Percentiles rank a stretch among this genome's conserved stretches.
These are phyloP conservation scores for Corchorus olitorius DNA, from an alignment of 345 rosid species.

Conservation along the genomic window DNA sequence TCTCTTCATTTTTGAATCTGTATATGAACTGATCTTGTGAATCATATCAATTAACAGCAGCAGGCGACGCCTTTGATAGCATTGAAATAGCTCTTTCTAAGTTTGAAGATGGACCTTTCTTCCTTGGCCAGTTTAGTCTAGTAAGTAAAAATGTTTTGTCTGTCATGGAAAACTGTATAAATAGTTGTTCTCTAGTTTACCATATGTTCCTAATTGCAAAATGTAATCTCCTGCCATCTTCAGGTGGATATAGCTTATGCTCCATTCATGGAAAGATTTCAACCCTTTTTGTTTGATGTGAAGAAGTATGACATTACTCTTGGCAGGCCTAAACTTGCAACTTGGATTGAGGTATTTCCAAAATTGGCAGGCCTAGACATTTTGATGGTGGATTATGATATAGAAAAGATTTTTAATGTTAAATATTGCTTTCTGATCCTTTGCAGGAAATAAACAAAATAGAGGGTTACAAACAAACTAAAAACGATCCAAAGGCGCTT, in stretches of 20 bases:
- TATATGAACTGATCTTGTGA: too few species aligned
- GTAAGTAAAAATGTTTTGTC: constrained; percentile 32
- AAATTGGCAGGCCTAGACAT: background rate
- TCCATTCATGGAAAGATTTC: constrained; percentile 74
- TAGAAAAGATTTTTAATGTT: background rate
- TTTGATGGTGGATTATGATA: background rate
- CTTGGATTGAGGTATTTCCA: constrained; percentile 72
- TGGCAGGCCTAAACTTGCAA: constrained; percentile 67
- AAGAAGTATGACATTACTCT: constrained; percentile 57
- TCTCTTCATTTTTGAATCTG: constrained; percentile 7
- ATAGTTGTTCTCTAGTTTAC: background rate
- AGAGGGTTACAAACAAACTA: constrained; percentile 72
- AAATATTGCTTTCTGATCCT: constrained; percentile 11
- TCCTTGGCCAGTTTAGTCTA: constrained; percentile 76
- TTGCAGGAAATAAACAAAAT: constrained; percentile 69
- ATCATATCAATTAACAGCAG: background rate
- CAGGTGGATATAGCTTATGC: constrained; percentile 82
- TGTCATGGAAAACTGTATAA: background rate
- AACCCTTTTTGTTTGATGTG: constrained; percentile 50
- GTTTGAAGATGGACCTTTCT: constrained; percentile 75
- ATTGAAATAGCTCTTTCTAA: constrained; percentile 69
- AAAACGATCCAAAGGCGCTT: constrained; percentile 57
- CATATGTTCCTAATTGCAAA: background rate
- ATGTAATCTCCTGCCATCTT: background rate
- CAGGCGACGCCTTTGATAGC: constrained; percentile 69